Conservation (phyloP, 2,329 filamentous ascomycete species). For the Fusarium pseudoanthophilum region DNA sequence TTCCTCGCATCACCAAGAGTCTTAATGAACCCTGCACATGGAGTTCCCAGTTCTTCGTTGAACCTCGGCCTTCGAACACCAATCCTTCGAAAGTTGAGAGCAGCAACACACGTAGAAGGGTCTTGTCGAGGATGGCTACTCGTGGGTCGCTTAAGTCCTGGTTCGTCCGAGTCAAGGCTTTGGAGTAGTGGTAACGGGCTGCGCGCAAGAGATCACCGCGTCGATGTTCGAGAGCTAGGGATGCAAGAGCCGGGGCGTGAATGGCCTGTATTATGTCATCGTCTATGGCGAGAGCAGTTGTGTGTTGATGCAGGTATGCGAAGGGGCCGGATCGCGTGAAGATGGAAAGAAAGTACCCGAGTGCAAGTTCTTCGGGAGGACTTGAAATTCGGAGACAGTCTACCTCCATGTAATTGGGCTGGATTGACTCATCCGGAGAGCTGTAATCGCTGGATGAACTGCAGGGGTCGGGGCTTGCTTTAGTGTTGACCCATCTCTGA, state of each 20-base stretch:
- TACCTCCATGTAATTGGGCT: not conserved
- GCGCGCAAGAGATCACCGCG: not conserved
- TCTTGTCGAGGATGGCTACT: not conserved
- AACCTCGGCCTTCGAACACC: not conserved
- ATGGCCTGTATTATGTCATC: slow-evolving; percentile 1
- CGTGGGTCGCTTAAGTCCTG: not conserved
- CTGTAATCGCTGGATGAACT: not conserved
- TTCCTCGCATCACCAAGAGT: not conserved
- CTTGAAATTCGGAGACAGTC: not conserved
- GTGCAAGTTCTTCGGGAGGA: not conserved
- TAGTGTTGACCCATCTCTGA: not conserved
- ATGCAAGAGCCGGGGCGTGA: slow-evolving; percentile 1
- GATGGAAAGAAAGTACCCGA: not conserved
- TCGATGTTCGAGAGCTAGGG: not conserved
- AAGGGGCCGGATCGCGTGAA: not conserved
- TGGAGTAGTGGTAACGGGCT: slow-evolving; percentile 3
- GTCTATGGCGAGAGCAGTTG: not conserved
- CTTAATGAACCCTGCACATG: not conserved
- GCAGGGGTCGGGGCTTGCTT: rapidly evolving
- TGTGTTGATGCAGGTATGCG: not conserved
- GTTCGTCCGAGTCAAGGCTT: not conserved
- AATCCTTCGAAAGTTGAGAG: not conserved
- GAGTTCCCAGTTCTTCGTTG: not conserved
- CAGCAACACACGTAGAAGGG: not conserved
- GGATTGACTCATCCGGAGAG: rapidly evolving